Base-by-base conservation (phyloP, 345 rosid genomes). In the Kernera saxatilis region DNA sequence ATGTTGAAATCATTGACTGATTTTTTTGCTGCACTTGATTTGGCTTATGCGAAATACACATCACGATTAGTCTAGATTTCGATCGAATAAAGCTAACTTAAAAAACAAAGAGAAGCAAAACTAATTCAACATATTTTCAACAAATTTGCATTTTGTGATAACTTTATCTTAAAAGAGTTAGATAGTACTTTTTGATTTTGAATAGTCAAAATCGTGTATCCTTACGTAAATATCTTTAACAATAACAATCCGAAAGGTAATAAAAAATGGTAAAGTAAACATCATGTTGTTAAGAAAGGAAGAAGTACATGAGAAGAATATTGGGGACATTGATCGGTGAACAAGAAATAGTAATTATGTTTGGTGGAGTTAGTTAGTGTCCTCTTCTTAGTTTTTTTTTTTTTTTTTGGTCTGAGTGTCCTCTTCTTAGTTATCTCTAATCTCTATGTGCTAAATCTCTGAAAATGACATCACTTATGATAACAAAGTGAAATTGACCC, bases 281-380 rank as follows among this genome's bases (percentile, higher is more conserved):
- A 64, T 64, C 58, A 45, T 35, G 71, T 73, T 73, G 71, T 55
- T 55, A 19, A 64, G 71, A 73, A 73, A 64, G 58, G 43, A 64
- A 64, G 43, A 64, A 36, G 57, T 64, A 65, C 71, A 64, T 57
- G 58, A 26, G 36, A 35, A 54, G 50, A 62, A 62, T 72, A 52
- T 41, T 52, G 36, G 6, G 26, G 69, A 72, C 71, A 54, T 72
- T 35, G 71, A 73, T 73, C 64, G 77, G 71, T 64, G 50, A 64
- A 29, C 71, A 73, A 73, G 57, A 64, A 64, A 64, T 26, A 14
- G 71, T 56, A 73, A 65, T 56, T 73, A 12, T 73, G 71, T 73
- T 73, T 73, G 77, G 71, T 65, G 77, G 52, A 73, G 57, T 65
- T 73, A 35, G 71, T 73, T 73, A 73, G 59, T 73, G 57, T 64